These are phyloP conservation scores for Russula foetens DNA, from an alignment of 768 basidiomycete genomes.

Conservation along the genomic window DNA sequence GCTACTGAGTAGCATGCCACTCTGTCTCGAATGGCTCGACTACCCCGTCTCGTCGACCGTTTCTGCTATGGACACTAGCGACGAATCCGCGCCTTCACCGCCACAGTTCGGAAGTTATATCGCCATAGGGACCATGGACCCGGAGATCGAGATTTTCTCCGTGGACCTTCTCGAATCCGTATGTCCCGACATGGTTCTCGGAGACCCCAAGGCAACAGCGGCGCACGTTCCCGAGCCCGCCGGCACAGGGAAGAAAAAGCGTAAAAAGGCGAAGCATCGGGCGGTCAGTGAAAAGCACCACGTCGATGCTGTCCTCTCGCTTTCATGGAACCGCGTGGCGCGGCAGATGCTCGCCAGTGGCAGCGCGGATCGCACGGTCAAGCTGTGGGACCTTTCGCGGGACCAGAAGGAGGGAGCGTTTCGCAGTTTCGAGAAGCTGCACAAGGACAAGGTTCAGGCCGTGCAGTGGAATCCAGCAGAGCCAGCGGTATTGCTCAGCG, in stretches of 20 bases:
- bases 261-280: constrained; percentile 74
- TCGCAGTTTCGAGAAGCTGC: constrained; percentile 71
- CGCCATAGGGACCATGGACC: constrained; percentile 94
- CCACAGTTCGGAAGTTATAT: constrained; percentile 73
- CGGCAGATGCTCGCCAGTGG: constrained; percentile 89
- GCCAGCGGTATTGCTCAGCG: constrained; percentile 84
- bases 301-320: constrained; percentile 86
- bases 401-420: constrained; percentile 59
- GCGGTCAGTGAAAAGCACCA: constrained; percentile 59
- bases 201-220: constrained; percentile 76
- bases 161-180: constrained; percentile 88
- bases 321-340: constrained; percentile 88
- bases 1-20: constrained; percentile 94
- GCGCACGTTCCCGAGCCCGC: constrained; percentile 69
- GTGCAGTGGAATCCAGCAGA: constrained; percentile 92
- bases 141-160: constrained; percentile 98
- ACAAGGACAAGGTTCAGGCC: constrained; percentile 92
- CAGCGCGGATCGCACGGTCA: constrained; percentile 91
- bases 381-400: constrained; percentile 90
- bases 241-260: constrained; percentile 96
- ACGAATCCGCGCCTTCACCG: constrained; percentile 24
- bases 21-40: constrained; percentile 99
- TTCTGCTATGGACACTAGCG: constrained; percentile 27
- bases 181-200: constrained; percentile 88
- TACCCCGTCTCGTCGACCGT: constrained; percentile 62